Base-by-base conservation (phyloP, 2,329 filamentous ascomycete genomes). In the Hypoxylon sp. region DNA sequence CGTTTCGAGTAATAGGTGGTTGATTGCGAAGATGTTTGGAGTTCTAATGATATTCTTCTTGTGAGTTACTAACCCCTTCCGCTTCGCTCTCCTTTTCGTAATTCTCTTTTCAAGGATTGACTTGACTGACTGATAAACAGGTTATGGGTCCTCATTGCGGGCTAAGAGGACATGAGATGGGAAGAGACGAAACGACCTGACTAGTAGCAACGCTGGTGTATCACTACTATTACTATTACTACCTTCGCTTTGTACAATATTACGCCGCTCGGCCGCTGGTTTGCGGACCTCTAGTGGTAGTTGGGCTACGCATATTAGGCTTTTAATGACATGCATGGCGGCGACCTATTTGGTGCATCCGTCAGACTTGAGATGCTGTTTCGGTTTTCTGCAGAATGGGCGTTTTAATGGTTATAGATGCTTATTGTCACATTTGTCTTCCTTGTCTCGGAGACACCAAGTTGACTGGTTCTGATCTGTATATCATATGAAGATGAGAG, bases 21-120 rank as follows among this genome's bases (percentile, higher is more conserved):
- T 99, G 69, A 90, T 98, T 57, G 91, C 91, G 8, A 91, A 90
- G 82, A 91, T 92, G 89, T 91, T 91, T 79, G 89, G 95, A 65
- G 93, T 97, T 51, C 80, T 98, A 72, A 97, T 97, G 94, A 94
- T 97, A 78, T 97, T 95, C 87, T 93, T 91, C 82, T 81, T 92
- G 82, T 87, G 65, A 81, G 83, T 81, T 36, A 11, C 18, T 7
- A 3, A 48, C 38, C 30, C 28, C 11, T 26, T 6, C 46, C 44
- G n/a, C 33, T 24, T 18, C 0, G 4, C 1, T 12, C 42, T 9
- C 20, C 14, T 16, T 44, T 42, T 45, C 61, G 56, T 38, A 48
- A 6, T 48, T 51, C 14, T 54, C 28, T 33, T 11, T 12, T n/a
- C n/a, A n/a, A n/a, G 18, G 11, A 4, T 24, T 4, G 7, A 20